These are phyloP conservation scores for Endocalyx cinctus DNA, from an alignment of 2,329 filamentous ascomycete species.

Conservation along the genomic window DNA sequence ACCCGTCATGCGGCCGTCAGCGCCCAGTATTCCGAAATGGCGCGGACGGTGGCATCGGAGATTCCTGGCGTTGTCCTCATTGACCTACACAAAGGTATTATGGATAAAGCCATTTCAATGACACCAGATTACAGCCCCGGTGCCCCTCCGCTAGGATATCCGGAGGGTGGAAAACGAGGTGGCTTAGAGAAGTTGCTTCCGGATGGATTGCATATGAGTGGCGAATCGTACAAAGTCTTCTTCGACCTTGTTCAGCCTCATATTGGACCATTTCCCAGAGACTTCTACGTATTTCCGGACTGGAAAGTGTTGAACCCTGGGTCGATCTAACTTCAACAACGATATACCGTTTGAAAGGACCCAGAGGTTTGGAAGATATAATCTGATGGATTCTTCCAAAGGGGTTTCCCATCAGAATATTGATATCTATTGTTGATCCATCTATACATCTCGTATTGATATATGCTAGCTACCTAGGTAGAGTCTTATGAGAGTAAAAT, in stretches of 20 bases:
- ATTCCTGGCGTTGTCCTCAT: slow-evolving; percentile 64
- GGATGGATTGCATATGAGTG: slow-evolving; percentile 55
- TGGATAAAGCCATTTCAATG: slow-evolving; percentile 61
- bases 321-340: slow-evolving; percentile 14
- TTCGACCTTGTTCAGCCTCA: slow-evolving; percentile 44
- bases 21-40: slow-evolving; percentile 53
- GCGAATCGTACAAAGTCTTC: slow-evolving; percentile 49
- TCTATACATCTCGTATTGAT: no score
- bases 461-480: no score
- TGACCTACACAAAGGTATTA: slow-evolving; percentile 76
- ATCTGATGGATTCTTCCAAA: no score
- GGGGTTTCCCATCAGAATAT: no score
- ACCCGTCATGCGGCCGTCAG: slow-evolving; percentile 44
- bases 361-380: no score
- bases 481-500: no score
- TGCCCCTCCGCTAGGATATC: slow-evolving; percentile 45
- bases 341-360: no score
- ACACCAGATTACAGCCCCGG: slow-evolving; percentile 50
- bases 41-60: slow-evolving; percentile 64
- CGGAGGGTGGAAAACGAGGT: slow-evolving; percentile 44
- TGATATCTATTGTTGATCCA: no score
- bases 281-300: slow-evolving; percentile 41
- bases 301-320: slow-evolving; percentile 33
- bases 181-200: slow-evolving; percentile 48
- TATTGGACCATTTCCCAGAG: slow-evolving; percentile 35